These are phyloP conservation scores for Omphalea diandra DNA, from an alignment of 441 rosid genomes.

Conservation along the genomic window DNA sequence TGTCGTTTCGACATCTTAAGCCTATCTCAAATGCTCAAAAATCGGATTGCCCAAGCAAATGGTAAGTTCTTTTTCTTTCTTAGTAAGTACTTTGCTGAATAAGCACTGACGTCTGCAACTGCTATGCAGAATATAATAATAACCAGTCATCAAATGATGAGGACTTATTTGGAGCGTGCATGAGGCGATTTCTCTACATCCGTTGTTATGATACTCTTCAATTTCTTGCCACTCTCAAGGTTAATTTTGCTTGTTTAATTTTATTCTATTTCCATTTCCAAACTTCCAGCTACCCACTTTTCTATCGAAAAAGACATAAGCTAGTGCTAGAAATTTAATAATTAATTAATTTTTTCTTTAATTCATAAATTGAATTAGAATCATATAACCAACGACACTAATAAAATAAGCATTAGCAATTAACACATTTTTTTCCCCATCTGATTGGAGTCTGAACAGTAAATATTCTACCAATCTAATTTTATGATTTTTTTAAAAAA, in stretches of 20 bases:
- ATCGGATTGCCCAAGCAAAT: constrained; percentile 46
- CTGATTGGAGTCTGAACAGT: neutral
- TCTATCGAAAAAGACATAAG: no score
- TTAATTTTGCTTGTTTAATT: constrained; percentile 10
- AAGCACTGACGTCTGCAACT: neutral
- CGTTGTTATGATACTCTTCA: constrained; percentile 72
- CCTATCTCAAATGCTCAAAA: constrained; percentile 56
- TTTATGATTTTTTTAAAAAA: neutral
- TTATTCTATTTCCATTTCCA: neutral
- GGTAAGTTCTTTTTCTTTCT: constrained; percentile 19
- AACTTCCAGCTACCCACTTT: no score
- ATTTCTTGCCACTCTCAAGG: constrained; percentile 79
- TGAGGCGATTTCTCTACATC: constrained; percentile 62
- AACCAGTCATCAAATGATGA: constrained; percentile 41
- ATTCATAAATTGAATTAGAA: no score
- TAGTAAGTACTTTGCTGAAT: neutral
- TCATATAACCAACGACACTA: no score
- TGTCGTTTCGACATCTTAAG: constrained; percentile 66
- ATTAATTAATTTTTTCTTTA: no score
- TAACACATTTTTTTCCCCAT: no score
- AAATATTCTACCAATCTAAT: neutral
- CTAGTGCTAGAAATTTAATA: no score
- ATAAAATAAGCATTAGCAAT: no score
- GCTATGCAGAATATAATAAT: constrained; percentile 15
- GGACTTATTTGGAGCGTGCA: constrained; percentile 49